phyloP scores from a whole-genome alignment of 768 basidiomycete species.

The Termitomyces sp. region DNA sequence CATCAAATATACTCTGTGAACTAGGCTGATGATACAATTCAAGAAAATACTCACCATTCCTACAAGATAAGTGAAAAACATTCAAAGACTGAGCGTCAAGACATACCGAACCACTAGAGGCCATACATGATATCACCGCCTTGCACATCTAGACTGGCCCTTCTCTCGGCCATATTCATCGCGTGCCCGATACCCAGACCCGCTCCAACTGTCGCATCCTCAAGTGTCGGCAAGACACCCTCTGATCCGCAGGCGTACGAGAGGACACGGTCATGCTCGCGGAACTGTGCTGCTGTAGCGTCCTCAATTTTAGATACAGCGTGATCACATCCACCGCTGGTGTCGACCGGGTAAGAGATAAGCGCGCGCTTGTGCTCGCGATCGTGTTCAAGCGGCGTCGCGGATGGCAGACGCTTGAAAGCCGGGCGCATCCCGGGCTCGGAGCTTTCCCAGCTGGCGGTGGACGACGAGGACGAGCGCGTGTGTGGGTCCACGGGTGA shows the following conservation, averaged over 20 bases:
- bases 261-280: not conserved
- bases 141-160: not conserved
- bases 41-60: not conserved
- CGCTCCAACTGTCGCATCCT: not conserved
- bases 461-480: not conserved
- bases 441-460: not conserved
- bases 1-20: not conserved
- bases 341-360: not conserved
- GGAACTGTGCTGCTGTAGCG: too few species aligned
- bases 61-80: not conserved
- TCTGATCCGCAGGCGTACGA: not conserved
- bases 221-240: not conserved
- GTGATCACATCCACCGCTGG: not conserved
- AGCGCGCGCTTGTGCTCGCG: not conserved
- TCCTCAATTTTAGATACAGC: not conserved
- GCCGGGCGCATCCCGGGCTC: not conserved
- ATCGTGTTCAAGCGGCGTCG: conserved; percentile 1
- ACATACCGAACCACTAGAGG: not conserved
- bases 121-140: not conserved
- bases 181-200: too few species aligned
- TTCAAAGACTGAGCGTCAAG: not conserved
- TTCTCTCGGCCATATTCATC: not conserved
- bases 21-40: not conserved
- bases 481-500: not conserved
- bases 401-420: conserved; percentile 2